Base-by-base conservation (phyloP, 495 filamentous ascomycete genomes). In the Xylaria longipes region DNA sequence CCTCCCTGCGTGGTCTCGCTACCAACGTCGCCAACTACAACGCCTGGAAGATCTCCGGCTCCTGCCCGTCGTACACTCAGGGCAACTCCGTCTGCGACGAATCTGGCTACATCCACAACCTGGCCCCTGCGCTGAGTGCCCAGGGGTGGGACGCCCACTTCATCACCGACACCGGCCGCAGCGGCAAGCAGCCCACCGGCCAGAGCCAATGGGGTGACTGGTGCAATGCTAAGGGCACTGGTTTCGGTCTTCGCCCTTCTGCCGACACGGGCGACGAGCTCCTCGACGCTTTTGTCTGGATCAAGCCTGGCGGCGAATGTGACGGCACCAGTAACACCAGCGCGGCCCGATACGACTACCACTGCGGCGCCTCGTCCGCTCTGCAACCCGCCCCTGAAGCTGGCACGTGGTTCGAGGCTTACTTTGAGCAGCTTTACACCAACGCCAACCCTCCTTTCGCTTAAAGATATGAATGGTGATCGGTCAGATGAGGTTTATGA, bases 1-100 rank as follows among this genome's bases (percentile, higher is more conserved):
- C 83, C 45, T 78, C 85, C 66, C 74, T 94, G 62, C 89, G 91
- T 70, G 92, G 92, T 60, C 84, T 94, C 60, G 88, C 87, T 15
- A 93, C 91, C 74, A 94, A 94, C 77, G 90, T 93, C 46, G 89
- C 91, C 77, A 92, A 92, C 83, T 93, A 92, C 81, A 93, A 94
- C 78, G 89, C 86, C 22, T 92, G 84, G 82, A 76, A 72, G 41
- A 76, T 79, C 33, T 25, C 31, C 43, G 68, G 73, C 48, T 80
- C 84, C 67, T 90, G 89, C 72, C 89, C 91, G 75, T 87, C 85
- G 60, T 85, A 85, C 79, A 85, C 83, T 29, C 76, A 82, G 69
- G 81, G 80, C 63, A 83, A 82, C 77, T 65, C 74, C 56, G 81
- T 79, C 63, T 86, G 81, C 75, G 91, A 94, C 76, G 92, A 94